phyloP scores from a whole-genome alignment of 345 rosid genomes.

The rapeseed (Brassica napus) region Da-Ae NC_063434.1:2549001-2549500 shows the following conservation, averaged over 20 bases:
- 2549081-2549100: neutral
- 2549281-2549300: neutral
- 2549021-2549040: neutral
- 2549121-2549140: neutral
- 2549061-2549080: neutral
- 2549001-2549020: neutral
- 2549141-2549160: neutral
- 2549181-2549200: neutral
- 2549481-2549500: too few relatives aligned
- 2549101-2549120: neutral
- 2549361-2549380: neutral
- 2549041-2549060: neutral
- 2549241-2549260: neutral
- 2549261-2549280: neutral
- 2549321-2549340: neutral
- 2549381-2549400: neutral
- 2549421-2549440: neutral
- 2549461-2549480: neutral
- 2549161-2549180: neutral
- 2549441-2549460: neutral
- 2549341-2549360: neutral
- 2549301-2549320: neutral
- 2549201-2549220: neutral
- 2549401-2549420: neutral
- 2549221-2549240: neutral